phyloP scores from a whole-genome alignment of 1,139 yeast species.

The Nakaseomyces delphensis region DNA sequence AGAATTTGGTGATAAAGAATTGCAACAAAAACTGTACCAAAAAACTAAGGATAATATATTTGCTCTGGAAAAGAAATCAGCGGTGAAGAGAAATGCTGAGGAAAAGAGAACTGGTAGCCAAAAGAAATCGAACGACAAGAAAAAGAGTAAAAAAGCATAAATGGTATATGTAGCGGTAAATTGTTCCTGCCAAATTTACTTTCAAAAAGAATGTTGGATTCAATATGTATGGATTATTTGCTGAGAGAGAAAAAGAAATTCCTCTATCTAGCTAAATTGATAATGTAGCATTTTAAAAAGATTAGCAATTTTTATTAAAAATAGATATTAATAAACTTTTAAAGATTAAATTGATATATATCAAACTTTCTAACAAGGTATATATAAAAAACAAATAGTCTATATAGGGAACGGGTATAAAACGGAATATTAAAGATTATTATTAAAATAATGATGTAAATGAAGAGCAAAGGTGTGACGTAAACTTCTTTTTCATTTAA shows the following conservation, averaged over 20 bases:
- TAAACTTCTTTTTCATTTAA: too few relatives aligned
- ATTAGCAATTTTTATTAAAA: too few relatives aligned
- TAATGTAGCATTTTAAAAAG: too few relatives aligned
- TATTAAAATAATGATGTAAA: not conserved
- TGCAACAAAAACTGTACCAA: constrained; percentile 57
- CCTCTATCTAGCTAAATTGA: too few relatives aligned
- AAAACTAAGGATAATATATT: constrained; percentile 50
- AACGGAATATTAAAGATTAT: not conserved
- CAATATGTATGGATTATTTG: too few relatives aligned
- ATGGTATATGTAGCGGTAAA: not conserved
- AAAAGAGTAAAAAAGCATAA: constrained; percentile 4
- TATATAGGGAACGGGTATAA: not conserved
- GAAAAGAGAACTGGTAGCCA: constrained; percentile 28
- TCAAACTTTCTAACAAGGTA: too few relatives aligned
- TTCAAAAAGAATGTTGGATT: too few relatives aligned
- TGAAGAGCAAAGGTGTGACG: not conserved
- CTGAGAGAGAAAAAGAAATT: too few relatives aligned
- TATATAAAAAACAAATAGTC: too few relatives aligned
- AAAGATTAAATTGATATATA: not conserved
- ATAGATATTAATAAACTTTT: too few relatives aligned
- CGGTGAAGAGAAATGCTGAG: constrained; percentile 47
- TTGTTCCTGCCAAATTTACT: too few relatives aligned
- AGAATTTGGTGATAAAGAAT: constrained; percentile 53
- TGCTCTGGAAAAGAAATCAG: constrained; percentile 59
- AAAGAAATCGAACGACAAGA: constrained; percentile 26